Conservation (phyloP, 2,329 filamentous ascomycete species). For the Leptosphaerulina australis region DNA sequence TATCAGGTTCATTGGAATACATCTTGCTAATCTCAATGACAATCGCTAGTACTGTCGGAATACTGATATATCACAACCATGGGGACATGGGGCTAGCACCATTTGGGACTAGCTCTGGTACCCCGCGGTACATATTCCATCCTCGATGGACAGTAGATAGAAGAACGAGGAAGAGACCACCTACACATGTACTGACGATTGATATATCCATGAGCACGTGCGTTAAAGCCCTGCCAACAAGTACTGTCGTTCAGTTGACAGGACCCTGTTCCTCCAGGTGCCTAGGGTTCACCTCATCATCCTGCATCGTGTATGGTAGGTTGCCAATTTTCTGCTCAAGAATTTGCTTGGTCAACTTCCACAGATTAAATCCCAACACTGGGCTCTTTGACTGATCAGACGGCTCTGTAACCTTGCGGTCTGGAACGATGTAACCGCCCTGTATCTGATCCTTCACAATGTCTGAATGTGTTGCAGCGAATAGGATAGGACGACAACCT, state of each 20-base stretch:
- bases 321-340: conserved; percentile 51
- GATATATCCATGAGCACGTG: too few species aligned
- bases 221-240: too few species aligned
- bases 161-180: too few species aligned
- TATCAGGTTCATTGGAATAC: neutral
- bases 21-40: neutral
- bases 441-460: conserved; percentile 54
- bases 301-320: conserved; percentile 39
- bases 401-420: conserved; percentile 54
- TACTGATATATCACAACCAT: too few species aligned
- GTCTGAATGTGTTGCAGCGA: conserved; percentile 55
- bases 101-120: too few species aligned
- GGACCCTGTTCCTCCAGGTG: conserved; percentile 6
- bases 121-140: too few species aligned
- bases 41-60: too few species aligned
- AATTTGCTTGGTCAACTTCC: conserved; percentile 54
- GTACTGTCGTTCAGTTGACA: neutral
- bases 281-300: conserved; percentile 5
- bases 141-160: too few species aligned
- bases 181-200: too few species aligned
- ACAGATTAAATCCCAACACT: conserved; percentile 52
- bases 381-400: conserved; percentile 53
- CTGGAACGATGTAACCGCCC: conserved; percentile 57
- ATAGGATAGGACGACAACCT: conserved; percentile 57
- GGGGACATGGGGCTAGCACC: too few species aligned